Percentiles rank a stretch among this genome's conserved stretches.
Evolutionary conservation across 2,329 filamentous ascomycete species (phyloP).

Genomic region (Alternaria arborescens): DNA sequence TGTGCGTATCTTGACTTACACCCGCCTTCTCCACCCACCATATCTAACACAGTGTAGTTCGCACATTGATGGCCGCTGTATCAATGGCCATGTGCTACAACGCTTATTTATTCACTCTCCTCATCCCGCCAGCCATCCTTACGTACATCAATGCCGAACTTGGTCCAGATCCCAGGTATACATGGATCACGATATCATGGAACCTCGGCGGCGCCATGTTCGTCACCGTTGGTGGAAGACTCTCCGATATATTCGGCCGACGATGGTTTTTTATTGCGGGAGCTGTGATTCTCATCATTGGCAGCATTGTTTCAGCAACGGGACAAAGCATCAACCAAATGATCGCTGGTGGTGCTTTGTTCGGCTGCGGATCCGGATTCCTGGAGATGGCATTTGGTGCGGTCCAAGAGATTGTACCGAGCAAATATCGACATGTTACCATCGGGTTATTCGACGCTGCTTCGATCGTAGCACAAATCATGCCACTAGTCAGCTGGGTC

Average conservation of each 20-base stretch:
- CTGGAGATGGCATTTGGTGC: conserved; percentile 53
- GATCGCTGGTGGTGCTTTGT: conserved; percentile 53
- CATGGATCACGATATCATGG: conserved; percentile 48
- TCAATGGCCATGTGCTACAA: conserved; percentile 46
- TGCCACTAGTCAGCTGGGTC: conserved; percentile 42
- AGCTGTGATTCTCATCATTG: conserved; percentile 45
- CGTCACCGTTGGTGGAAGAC: conserved; percentile 44
- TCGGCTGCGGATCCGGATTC: conserved; percentile 54
- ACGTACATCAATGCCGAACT: conserved; percentile 46
- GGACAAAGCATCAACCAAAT: conserved; percentile 52
- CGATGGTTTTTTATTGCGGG: conserved; percentile 47
- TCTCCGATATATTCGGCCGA: conserved; percentile 54
- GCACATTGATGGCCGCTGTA: conserved; percentile 36
- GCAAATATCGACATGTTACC: conserved; percentile 49
- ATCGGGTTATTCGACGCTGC: conserved; percentile 49
- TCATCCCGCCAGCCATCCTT: conserved; percentile 45
- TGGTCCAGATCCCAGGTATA: conserved; percentile 41
- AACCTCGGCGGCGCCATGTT: conserved; percentile 45
- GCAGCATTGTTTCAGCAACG: conserved; percentile 53
- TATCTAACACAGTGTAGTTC: neutral
- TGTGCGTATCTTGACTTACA: conserved; percentile 9
- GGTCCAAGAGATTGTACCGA: conserved; percentile 53
- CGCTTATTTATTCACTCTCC: conserved; percentile 45
- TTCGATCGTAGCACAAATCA: conserved; percentile 43
- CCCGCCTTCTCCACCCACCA: neutral